Evolutionary conservation across 2,329 filamentous ascomycete genomes (phyloP), one percentile per base, ranked within the genome.

Genomic region (Albifimbria verrucaria): DNA sequence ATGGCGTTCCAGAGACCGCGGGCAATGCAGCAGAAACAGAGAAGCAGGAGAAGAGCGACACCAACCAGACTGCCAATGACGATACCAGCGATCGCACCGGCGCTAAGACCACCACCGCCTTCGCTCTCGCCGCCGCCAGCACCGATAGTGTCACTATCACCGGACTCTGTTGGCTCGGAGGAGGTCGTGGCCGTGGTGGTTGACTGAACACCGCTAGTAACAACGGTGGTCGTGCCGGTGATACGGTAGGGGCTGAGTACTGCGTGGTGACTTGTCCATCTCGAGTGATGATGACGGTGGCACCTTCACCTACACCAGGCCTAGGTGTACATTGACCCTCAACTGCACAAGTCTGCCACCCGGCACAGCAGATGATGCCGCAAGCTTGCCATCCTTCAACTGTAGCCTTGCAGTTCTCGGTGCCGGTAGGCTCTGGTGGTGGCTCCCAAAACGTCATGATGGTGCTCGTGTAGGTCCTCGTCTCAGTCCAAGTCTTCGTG

Each of bases 61-160:
- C 87, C 89, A 15, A 80, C 79, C 48, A 92, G 77, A 11, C 83
- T 81, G 57, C 89, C 89, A 52, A 92, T 86, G 59, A 92, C 89
- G 62, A 92, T 92, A 55, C 89, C 89, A 17, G 89, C 89, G 62
- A 92, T 92, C 55, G 87, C 89, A 50, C 88, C 89, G 43, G 78
- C 81, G 62, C 85, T 89, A 51, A 92, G 78, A 43, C 72, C 68
- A 52, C 72, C 72, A 24, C 72, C 70, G 36, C 26, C 46, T 18
- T 57, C 62, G 41, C 70, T 72, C 45, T 69, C 68, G 28, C 74
- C 76, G 26, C 66, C 71, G 43, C 64, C 67, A 17, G 62, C 66
- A 9, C 67, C 69, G 22, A 70, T 74, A 62, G 66, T 63, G 15
- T 64, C 65, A 48, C 76, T 77, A 45, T 77, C 79, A 7, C 80